A percentile compares a stretch with the other conserved stretches of the same genome.
Conservation (phyloP, 2,329 filamentous ascomycete genomes). For the Intubia oerlemansii region DNA sequence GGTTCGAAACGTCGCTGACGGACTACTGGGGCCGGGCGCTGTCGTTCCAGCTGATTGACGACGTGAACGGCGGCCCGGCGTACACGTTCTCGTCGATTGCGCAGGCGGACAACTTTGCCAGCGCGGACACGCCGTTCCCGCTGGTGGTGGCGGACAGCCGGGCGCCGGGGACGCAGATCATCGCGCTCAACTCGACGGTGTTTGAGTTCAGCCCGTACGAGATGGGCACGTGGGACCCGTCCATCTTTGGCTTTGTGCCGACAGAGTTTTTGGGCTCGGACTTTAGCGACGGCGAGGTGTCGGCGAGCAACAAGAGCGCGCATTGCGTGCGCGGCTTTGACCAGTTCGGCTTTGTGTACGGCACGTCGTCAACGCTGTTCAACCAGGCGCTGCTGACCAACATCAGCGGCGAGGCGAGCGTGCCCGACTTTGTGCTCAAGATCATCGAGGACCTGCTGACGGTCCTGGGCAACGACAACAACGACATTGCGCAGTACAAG, state of each 20-base stretch:
- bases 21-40: conserved; percentile 80
- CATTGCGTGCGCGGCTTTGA: conserved; percentile 61
- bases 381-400: conserved; percentile 53
- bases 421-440: conserved; percentile 26
- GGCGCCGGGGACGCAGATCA: conserved; percentile 19
- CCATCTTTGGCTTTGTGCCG: conserved; percentile 35
- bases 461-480: conserved; percentile 28
- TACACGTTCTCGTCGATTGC: conserved; percentile 62
- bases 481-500: conserved; percentile 28
- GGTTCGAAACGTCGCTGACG: conserved; percentile 51
- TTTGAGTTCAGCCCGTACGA: conserved; percentile 48
- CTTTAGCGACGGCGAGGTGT: conserved; percentile 31
- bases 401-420: conserved; percentile 21
- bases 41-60: conserved; percentile 71
- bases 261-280: conserved; percentile 38
- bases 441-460: conserved; percentile 30
- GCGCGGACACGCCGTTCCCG: conserved; percentile 23
- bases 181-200: conserved; percentile 33
- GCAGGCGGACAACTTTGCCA: conserved; percentile 19
- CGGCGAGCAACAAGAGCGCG: conserved; percentile 26
- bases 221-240: conserved; percentile 41
- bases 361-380: conserved; percentile 69
- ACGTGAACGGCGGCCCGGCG: conserved; percentile 46
- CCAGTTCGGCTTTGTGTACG: conserved; percentile 65
- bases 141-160: conserved; percentile 27